A percentile compares a stretch with the other conserved stretches of the same genome.
These are phyloP conservation scores for Breviolum minutum DNA, from an alignment of 73 alveolate species.

Conservation along the genomic window DNA sequence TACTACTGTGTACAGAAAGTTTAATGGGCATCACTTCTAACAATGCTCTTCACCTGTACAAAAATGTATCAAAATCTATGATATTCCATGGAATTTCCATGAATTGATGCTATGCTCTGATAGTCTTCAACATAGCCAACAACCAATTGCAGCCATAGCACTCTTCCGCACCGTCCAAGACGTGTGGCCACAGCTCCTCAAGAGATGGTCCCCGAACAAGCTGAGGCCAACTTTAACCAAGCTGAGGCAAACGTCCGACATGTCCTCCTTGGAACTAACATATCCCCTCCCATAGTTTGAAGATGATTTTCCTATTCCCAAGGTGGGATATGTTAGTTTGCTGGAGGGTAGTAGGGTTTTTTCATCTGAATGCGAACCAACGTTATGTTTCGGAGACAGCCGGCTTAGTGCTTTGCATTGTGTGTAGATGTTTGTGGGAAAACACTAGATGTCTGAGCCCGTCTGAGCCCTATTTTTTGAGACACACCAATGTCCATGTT, in stretches of 20 bases:
- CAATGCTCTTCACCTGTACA: neutral
- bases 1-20: neutral
- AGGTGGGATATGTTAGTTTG: neutral
- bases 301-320: neutral
- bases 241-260: neutral
- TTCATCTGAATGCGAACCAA: no score
- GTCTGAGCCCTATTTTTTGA: no score
- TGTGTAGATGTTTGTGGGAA: no score
- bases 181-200: constrained; percentile 49
- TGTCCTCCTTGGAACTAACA: no score
- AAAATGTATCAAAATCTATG: no score
- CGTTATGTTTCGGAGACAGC: no score
- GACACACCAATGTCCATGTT: no score
- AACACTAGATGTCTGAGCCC: no score
- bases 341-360: neutral
- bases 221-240: neutral
- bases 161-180: constrained; percentile 20
- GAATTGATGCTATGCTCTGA: neutral
- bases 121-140: neutral
- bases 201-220: neutral
- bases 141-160: neutral
- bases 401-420: no score
- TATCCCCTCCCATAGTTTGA: no score
- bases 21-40: neutral
- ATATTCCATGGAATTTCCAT: neutral